phyloP scores from a whole-genome alignment of 306 rosid genomes.

The Mimosa pudica region DNA sequence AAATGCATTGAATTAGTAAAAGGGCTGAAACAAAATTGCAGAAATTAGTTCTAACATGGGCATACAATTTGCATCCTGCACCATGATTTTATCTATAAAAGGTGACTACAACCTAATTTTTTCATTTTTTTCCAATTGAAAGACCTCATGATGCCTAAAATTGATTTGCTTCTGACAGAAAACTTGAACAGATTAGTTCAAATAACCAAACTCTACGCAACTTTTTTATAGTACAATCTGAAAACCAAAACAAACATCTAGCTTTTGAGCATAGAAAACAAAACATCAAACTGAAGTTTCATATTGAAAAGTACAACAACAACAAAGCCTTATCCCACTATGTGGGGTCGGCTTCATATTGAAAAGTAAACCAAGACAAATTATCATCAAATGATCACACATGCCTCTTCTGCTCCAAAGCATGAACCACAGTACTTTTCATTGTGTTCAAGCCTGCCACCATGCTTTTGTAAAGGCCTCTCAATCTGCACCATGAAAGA shows the following conservation, averaged over 20 bases:
- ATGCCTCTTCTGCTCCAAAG: constrained; percentile 87
- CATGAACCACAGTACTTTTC: constrained; percentile 95
- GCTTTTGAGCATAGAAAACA: no score
- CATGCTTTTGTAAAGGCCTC: constrained; percentile 88
- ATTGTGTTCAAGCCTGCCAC: constrained; percentile 86
- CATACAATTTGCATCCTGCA: constrained; percentile 8
- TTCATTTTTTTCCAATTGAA: not conserved
- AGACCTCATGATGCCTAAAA: not conserved
- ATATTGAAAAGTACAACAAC: constrained; percentile 29
- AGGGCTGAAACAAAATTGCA: not conserved
- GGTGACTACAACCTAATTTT: not conserved
- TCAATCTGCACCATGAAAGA: constrained; percentile 65
- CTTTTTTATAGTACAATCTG: not conserved
- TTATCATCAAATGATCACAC: constrained; percentile 36
- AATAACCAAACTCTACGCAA: not conserved
- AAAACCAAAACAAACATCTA: constrained; percentile 20
- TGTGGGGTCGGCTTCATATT: constrained; percentile 6
- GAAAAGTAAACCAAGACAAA: constrained; percentile 33
- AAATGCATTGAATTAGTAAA: constrained; percentile 20
- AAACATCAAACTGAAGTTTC: constrained; percentile 14
- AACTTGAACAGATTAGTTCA: not conserved
- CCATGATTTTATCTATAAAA: not conserved
- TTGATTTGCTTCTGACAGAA: not conserved
- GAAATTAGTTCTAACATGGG: constrained; percentile 13
- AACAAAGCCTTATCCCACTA: no score